phyloP scores from a whole-genome alignment of 2,329 filamentous ascomycete genomes.

The Rosellinia necatrix region DNA sequence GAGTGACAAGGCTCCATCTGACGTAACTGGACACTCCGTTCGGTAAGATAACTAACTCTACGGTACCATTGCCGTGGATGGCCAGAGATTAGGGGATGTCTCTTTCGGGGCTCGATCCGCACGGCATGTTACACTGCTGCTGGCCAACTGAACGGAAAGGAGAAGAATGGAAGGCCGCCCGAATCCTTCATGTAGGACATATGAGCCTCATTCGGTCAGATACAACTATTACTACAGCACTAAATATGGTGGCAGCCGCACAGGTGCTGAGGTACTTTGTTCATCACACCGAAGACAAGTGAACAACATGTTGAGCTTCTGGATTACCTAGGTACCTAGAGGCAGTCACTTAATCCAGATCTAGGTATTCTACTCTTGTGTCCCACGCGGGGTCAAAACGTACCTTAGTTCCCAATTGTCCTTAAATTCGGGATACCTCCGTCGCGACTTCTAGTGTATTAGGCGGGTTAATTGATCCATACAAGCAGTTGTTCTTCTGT shows the following conservation, averaged over 20 bases:
- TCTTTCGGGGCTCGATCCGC: constrained; percentile 24
- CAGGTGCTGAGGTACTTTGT: too few relatives aligned
- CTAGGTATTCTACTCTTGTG: not conserved
- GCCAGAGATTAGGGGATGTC: not conserved
- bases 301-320: too few relatives aligned
- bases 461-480: not conserved
- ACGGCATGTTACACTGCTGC: constrained; percentile 14
- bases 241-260: not conserved
- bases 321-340: not conserved
- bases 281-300: too few relatives aligned
- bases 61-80: not conserved
- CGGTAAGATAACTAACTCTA: too few relatives aligned
- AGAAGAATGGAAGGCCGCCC: not conserved
- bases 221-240: too few relatives aligned
- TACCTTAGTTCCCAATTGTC: too few relatives aligned
- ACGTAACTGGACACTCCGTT: not conserved
- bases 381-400: not conserved
- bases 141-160: not conserved
- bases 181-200: not conserved
- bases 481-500: not conserved
- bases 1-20: not conserved
- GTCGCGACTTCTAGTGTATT: not conserved
- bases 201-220: constrained; percentile 17
- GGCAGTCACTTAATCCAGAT: not conserved
- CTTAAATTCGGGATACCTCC: too few relatives aligned